Conservation (phyloP, 2,329 filamentous ascomycete species). For the Penicillium sp. region DNA sequence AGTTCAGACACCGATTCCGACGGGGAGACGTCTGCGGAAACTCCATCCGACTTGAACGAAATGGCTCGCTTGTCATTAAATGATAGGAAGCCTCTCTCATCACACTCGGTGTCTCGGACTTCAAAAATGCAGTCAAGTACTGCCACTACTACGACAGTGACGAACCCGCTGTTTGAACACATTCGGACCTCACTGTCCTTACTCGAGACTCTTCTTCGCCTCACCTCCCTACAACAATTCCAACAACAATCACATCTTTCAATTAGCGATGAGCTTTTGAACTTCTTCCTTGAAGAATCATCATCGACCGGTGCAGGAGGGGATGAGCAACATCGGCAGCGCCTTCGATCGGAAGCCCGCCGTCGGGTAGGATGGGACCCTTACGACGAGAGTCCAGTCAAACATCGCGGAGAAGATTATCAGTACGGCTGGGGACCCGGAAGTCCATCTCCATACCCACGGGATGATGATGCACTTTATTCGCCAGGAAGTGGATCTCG, state of each 20-base stretch:
- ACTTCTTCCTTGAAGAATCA: slow-evolving; percentile 73
- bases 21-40: slow-evolving; percentile 24
- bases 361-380: slow-evolving; percentile 63
- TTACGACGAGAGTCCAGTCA: slow-evolving; percentile 65
- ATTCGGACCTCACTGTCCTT: slow-evolving; percentile 69
- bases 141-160: slow-evolving; percentile 25
- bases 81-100: slow-evolving; percentile 20
- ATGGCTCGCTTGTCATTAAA: slow-evolving; percentile 46
- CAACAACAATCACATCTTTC: slow-evolving; percentile 84
- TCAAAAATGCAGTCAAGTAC: slow-evolving; percentile 7
- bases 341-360: slow-evolving; percentile 55
- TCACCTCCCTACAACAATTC: slow-evolving; percentile 84
- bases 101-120: slow-evolving; percentile 42
- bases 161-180: slow-evolving; percentile 46
- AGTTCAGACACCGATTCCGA: slow-evolving; percentile 51
- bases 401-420: slow-evolving; percentile 61
- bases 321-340: slow-evolving; percentile 55
- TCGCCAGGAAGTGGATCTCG: slow-evolving; percentile 23
- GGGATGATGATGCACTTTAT: slow-evolving; percentile 22
- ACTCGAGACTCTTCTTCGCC: slow-evolving; percentile 79
- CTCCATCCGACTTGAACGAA: slow-evolving; percentile 39
- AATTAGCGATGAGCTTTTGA: slow-evolving; percentile 81
- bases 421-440: slow-evolving; percentile 40
- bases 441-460: slow-evolving; percentile 21
- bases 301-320: slow-evolving; percentile 60